Evolutionary conservation across 441 rosid genomes (phyloP), one percentile per base, ranked within the genome.

Genomic region (Populus hybrid): DNA sequence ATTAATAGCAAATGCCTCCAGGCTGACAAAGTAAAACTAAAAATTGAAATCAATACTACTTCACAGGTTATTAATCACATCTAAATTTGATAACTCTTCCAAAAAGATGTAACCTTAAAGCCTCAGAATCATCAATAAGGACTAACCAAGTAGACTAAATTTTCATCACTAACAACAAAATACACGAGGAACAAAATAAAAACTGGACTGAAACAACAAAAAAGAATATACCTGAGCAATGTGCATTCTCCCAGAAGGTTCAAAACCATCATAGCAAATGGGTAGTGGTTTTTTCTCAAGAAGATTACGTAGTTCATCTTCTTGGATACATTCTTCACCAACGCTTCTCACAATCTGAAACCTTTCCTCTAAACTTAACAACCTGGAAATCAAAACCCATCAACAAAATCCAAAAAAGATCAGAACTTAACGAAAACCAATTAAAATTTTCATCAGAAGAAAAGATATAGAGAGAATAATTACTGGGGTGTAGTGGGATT

Each of bases 221-320:
- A 42, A 69, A 63, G 2, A 66, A 61, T 63, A 71, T 21, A 93
- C 99, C 94, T 95, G 94, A 82, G 98, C 94, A 10, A 95, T 92
- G 84, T 95, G 97, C 99, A 93, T 93, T 79, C 93, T 84, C 64
- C 97, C 93, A 6, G 99, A 93, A 64, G 99, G 98, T 85, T 91
- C 99, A 67, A 95, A 93, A 2, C 97, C 98, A 71, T 95, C 98
- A 50, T 93, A 95, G 84, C 98, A 92, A 81, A 92, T 88, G 10
- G 97, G 97, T 68, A 86, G 69, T 71, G 93, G 88, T 80, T 95
- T 91, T 76, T 93, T 88, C 46, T 90, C 72, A 8, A 95, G 91
- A 80, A 93, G 93, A 81, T 85, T 89, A 84, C 83, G 64, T 21
- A 95, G 85, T 77, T 95, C 98, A 73, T 89, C 98, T 46, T 93